These are phyloP conservation scores for Pythium sp. DNA, from an alignment of 352 stramenopile species.

Conservation along the genomic window DNA sequence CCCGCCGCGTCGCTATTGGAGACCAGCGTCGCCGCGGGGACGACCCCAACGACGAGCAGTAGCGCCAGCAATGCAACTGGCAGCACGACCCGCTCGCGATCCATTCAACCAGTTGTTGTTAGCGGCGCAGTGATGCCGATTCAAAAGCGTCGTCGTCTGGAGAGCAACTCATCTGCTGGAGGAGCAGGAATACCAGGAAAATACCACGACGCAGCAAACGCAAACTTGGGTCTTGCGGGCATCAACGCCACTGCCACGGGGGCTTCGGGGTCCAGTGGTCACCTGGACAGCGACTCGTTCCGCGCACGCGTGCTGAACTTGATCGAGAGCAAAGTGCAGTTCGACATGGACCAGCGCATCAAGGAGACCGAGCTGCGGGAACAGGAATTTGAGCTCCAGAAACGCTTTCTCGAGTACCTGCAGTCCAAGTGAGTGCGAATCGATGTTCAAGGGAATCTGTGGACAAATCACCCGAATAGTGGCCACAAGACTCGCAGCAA, in stretches of 20 bases:
- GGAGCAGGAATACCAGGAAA: background rate
- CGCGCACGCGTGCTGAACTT: slow-evolving; percentile 61
- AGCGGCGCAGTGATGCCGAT: background rate
- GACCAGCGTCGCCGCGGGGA: slow-evolving; percentile 19
- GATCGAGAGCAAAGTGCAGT: slow-evolving; percentile 80
- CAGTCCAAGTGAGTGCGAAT: slow-evolving; percentile 55
- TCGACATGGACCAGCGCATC: slow-evolving; percentile 77
- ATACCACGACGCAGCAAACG: background rate
- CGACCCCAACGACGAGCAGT: background rate
- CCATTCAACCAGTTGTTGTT: background rate
- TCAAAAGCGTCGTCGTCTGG: slow-evolving; percentile 19
- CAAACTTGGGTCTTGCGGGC: background rate
- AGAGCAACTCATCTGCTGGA: slow-evolving; percentile 5
- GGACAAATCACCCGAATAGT: background rate
- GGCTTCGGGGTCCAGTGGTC: slow-evolving; percentile 6
- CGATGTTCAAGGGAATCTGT: background rate
- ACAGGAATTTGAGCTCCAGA: slow-evolving; percentile 80
- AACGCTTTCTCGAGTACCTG: slow-evolving; percentile 80
- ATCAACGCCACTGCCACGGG: background rate
- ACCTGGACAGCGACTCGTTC: slow-evolving; percentile 47
- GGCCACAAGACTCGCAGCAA: background rate
- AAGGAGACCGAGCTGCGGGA: slow-evolving; percentile 77
- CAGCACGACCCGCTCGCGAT: slow-evolving; percentile 6
- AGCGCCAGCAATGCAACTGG: background rate
- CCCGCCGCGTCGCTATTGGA: slow-evolving; percentile 16